phyloP scores from a whole-genome alignment of 2,329 filamentous ascomycete genomes.

The Polychaeton citri region DNA sequence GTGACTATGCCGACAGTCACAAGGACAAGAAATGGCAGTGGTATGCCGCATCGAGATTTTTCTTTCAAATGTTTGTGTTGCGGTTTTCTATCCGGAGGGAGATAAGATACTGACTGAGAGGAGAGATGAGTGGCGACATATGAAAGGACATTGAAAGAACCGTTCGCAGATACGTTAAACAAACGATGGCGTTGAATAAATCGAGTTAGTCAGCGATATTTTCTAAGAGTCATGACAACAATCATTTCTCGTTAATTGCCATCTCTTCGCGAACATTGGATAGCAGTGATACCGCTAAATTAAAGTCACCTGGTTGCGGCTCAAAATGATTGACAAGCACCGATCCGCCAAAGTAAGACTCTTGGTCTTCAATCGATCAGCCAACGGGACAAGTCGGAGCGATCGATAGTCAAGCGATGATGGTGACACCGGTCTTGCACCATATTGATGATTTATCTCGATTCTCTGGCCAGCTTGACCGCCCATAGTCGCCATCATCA shows the following conservation, averaged over 20 bases:
- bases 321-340: background rate
- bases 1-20: slow-evolving; percentile 12
- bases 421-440: background rate
- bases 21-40: slow-evolving; percentile 9
- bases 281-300: background rate
- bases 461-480: background rate
- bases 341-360: background rate
- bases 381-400: background rate
- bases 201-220: background rate
- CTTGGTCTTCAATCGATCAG: background rate
- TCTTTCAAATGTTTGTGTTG: background rate
- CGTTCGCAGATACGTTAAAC: background rate
- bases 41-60: background rate
- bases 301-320: background rate
- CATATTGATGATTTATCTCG: background rate
- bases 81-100: background rate
- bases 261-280: background rate
- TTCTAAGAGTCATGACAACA: too few species aligned
- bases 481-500: background rate
- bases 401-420: background rate
- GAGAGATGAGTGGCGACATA: background rate
- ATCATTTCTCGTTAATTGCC: background rate
- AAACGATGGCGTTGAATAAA: background rate
- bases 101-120: background rate
- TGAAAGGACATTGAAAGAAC: too few species aligned